Evolutionary conservation across 1,284 basidiomycete genomes (phyloP).

Genomic region (Fomitiporia mediterranea): DNA sequence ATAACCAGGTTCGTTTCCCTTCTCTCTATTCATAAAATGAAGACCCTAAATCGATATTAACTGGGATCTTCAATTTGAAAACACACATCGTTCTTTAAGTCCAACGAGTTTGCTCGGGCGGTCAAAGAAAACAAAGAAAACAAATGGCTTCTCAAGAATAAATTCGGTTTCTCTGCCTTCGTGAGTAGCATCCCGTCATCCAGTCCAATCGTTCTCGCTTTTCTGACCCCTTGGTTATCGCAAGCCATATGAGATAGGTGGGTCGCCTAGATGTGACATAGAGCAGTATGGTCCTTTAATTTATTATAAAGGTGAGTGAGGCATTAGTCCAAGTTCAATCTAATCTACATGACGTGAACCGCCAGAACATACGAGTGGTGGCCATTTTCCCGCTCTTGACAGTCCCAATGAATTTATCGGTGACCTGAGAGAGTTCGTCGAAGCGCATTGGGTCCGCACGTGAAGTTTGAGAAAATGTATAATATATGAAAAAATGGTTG

Average conservation of each 20-base stretch:
- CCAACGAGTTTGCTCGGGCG: background rate
- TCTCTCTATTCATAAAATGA: background rate
- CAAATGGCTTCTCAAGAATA: slow-evolving; percentile 20
- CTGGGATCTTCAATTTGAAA: background rate
- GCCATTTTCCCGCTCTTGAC: slow-evolving; percentile 20
- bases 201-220: background rate
- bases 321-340: background rate
- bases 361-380: slow-evolving; percentile 15
- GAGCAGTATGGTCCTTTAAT: slow-evolving; percentile 18
- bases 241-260: slow-evolving; percentile 25
- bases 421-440: slow-evolving; percentile 13
- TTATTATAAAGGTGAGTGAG: slow-evolving; percentile 22
- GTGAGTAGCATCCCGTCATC: slow-evolving; percentile 8
- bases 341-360: background rate
- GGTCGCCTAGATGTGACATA: slow-evolving; percentile 18
- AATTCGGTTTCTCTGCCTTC: slow-evolving; percentile 22
- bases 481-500: no score
- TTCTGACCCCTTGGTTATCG: background rate
- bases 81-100: background rate
- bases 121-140: background rate
- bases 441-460: background rate
- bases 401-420: slow-evolving; percentile 13
- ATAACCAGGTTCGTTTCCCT: slow-evolving; percentile 20
- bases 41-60: background rate
- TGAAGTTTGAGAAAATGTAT: no score